Base-by-base conservation (phyloP, 2,329 filamentous ascomycete species). In the Eutypella sp. region DNA sequence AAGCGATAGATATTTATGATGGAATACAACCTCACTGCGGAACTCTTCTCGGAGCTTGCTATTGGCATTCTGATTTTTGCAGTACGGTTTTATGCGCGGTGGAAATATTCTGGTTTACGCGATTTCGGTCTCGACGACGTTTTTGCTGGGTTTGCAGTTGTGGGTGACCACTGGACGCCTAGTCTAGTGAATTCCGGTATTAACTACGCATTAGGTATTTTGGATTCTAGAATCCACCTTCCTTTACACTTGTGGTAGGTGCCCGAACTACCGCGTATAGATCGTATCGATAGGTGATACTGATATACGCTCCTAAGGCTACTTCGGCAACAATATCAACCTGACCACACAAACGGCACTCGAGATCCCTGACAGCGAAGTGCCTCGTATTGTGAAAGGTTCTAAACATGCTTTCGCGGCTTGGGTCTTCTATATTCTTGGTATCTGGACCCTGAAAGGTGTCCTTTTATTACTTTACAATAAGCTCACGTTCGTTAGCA, bases 251-350 rank as follows among this genome's bases (percentile, higher is more conserved):
- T 41, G 46, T 39, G 20, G 22, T 61, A 78, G 72, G 65, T 78
- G n/a, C n/a, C n/a, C n/a, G n/a, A n/a, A n/a, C n/a, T n/a, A n/a
- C n/a, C n/a, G n/a, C n/a, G n/a, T n/a, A n/a, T n/a, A n/a, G n/a
- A n/a, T n/a, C n/a, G n/a, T n/a, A n/a, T n/a, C n/a, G n/a, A n/a
- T n/a, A n/a, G n/a, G n/a, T n/a, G n/a, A n/a, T n/a, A n/a, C 52
- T 73, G 73, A 38, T 78, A 75, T 79, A 70, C 3, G 10, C 7
- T 31, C 31, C 20, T 34, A 43, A 60, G 58, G 44, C n/a, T 31
- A 47, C 11, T 57, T 52, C 34, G 60, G 60, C 22, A 63, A 56
- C 49, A 63, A 61, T 31, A 59, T 65, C 36, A 61, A 59, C 4
- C 48, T 63, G 20, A 56, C 51, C 23, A 41, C 46, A 7, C 23